phyloP scores from a whole-genome alignment of 345 rosid genomes.

The Alliaria petiolata region DNA sequence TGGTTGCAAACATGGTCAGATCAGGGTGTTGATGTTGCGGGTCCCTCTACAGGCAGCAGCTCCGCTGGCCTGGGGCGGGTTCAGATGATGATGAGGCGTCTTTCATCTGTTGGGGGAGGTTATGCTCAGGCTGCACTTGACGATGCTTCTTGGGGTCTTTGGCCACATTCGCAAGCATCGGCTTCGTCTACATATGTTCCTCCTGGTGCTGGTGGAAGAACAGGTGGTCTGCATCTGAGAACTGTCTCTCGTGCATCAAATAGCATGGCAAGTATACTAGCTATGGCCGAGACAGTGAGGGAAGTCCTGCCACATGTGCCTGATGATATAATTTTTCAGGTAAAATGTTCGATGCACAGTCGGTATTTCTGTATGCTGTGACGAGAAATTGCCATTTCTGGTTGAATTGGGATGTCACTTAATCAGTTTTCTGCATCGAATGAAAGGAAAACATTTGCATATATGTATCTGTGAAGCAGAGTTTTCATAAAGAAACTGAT shows the following conservation, averaged over 20 bases:
- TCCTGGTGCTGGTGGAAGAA: conserved; percentile 42
- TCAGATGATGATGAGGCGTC: conserved; percentile 92
- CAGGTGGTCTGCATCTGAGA: conserved; percentile 55
- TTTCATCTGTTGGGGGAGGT: too few species aligned
- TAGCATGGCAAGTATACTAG: conserved; percentile 48
- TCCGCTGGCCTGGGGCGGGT: conserved; percentile 67
- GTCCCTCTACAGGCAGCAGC: conserved; percentile 59
- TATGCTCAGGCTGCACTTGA: too few species aligned
- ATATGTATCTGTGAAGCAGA: not conserved
- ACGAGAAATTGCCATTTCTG: not conserved
- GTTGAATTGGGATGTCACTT: not conserved
- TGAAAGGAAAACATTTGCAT: not conserved
- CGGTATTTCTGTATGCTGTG: not conserved
- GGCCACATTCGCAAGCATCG: too few species aligned
- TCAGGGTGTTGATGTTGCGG: conserved; percentile 67
- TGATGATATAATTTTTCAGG: conserved; percentile 73
- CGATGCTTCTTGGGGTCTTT: too few species aligned
- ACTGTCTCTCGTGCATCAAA: conserved; percentile 36
- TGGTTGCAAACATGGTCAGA: conserved; percentile 64
- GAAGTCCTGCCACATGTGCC: conserved; percentile 80
- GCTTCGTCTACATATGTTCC: conserved; percentile 46
- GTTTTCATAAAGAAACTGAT: not conserved
- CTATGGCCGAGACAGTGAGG: conserved; percentile 72
- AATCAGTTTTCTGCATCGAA: conserved; percentile 3
- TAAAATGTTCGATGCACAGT: conserved; percentile 17